Evolutionary conservation across 2,329 filamentous ascomycete genomes (phyloP).

Genomic region (Alternaria gaisen): DNA sequence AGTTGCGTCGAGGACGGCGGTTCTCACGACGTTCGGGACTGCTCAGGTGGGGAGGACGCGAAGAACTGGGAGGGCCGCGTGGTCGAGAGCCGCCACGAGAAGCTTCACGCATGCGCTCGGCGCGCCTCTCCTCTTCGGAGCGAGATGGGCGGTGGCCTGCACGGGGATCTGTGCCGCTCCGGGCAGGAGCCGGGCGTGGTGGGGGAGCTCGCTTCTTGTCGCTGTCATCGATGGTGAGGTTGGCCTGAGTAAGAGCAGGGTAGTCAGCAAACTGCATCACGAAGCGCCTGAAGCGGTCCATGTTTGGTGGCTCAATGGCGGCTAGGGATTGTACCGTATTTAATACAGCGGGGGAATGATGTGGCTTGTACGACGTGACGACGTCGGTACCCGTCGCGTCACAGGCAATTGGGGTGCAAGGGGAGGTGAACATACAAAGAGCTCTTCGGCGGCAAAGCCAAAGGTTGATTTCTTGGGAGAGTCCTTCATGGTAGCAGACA

Average conservation of each 20-base stretch:
- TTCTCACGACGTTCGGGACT: constrained; percentile 54
- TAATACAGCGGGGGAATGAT: constrained; percentile 12
- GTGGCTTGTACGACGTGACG: constrained; percentile 30
- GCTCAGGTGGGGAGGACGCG: constrained; percentile 45
- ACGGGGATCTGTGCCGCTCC: constrained; percentile 56
- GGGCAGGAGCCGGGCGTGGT: constrained; percentile 53
- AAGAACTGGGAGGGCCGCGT: constrained; percentile 51
- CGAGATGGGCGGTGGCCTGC: constrained; percentile 67
- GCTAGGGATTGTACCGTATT: background rate
- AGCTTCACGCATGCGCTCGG: constrained; percentile 48
- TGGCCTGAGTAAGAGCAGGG: constrained; percentile 63
- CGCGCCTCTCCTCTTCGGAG: constrained; percentile 64
- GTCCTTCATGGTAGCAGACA: constrained; percentile 47
- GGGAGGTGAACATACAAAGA: constrained; percentile 72
- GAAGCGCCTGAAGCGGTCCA: constrained; percentile 54
- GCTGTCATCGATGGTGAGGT: constrained; percentile 72
- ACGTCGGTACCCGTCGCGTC: constrained; percentile 21
- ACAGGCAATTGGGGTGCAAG: constrained; percentile 14
- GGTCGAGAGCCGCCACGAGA: constrained; percentile 45
- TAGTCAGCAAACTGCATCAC: constrained; percentile 55
- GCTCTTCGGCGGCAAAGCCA: constrained; percentile 68
- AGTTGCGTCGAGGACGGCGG: constrained; percentile 74
- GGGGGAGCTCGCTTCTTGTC: constrained; percentile 51
- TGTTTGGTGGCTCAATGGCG: constrained; percentile 26
- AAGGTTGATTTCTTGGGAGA: constrained; percentile 58